A percentile compares a stretch with the other conserved stretches of the same genome.
Conservation (phyloP, 108 stramenopile species). For the Fragilaria crotonensis region DNA sequence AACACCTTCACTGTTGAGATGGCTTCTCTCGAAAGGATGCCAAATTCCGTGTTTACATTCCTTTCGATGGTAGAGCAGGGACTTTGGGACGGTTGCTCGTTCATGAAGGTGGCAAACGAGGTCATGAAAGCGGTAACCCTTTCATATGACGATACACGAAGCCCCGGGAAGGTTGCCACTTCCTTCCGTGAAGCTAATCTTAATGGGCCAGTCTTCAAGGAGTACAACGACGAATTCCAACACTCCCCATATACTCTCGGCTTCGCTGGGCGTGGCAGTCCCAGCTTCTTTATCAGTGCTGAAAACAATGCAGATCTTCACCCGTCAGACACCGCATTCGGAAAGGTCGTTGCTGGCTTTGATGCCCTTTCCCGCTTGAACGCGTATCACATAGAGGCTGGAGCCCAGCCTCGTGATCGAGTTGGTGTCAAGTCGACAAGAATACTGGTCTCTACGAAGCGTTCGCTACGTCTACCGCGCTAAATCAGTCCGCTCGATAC, state of each 20-base stretch:
- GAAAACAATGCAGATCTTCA: constrained; percentile 66
- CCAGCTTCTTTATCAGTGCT: constrained; percentile 79
- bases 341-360: constrained; percentile 37
- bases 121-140: constrained; percentile 61
- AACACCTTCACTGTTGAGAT: constrained; percentile 42
- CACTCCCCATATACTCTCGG: constrained; percentile 65
- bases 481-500: no score
- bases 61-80: constrained; percentile 49
- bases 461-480: no score
- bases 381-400: constrained; percentile 15
- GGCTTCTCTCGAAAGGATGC: constrained; percentile 63
- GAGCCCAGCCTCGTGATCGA: constrained; percentile 21
- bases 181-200: constrained; percentile 28
- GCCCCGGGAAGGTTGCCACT: constrained; percentile 16
- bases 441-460: not conserved
- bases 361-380: constrained; percentile 33
- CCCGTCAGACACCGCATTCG: constrained; percentile 75
- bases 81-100: constrained; percentile 52
- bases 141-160: constrained; percentile 27
- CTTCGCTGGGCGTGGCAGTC: constrained; percentile 66
- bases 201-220: constrained; percentile 47
- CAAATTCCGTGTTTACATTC: constrained; percentile 64
- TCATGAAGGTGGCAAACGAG: constrained; percentile 60
- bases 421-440: constrained; percentile 24
- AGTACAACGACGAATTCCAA: constrained; percentile 46